Percentiles rank a stretch among this genome's conserved stretches.
Conservation (phyloP, 495 filamentous ascomycete genomes). For the Trichoderma gamsii region DNA sequence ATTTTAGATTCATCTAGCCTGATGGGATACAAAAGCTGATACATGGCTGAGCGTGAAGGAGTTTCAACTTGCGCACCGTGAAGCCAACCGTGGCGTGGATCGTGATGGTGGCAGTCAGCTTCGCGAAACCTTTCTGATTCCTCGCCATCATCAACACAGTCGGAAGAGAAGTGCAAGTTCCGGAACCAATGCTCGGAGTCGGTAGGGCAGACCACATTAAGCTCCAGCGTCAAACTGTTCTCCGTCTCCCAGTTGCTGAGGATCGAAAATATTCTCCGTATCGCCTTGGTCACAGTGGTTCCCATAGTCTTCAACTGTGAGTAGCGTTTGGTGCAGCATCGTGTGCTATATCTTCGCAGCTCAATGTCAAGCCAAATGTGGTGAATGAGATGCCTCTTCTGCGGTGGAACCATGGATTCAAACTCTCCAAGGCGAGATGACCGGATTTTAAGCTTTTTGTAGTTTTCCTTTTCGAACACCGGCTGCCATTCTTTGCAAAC, state of each 20-base stretch:
- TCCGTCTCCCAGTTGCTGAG: slow-evolving; percentile 17
- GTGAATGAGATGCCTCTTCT: neutral
- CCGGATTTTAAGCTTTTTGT: neutral
- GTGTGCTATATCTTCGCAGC: neutral
- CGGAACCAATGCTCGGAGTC: slow-evolving; percentile 24
- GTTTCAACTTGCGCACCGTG: neutral
- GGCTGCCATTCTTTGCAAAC: slow-evolving; percentile 20
- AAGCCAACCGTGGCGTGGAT: neutral
- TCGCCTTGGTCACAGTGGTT: neutral
- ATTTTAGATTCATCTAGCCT: neutral
- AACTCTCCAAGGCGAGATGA: neutral
- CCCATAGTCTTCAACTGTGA: neutral
- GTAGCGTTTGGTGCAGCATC: neutral
- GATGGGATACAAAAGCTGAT: neutral
- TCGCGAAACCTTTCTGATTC: neutral
- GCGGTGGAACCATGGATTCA: neutral
- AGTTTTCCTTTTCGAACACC: slow-evolving; percentile 8
- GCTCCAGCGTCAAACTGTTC: slow-evolving; percentile 19
- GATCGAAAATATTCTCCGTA: neutral
- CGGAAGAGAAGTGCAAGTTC: slow-evolving; percentile 20
- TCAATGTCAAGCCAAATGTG: neutral
- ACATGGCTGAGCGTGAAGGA: neutral
- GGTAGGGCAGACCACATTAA: slow-evolving; percentile 22
- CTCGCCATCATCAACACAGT: slow-evolving; percentile 15
- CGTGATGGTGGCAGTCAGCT: neutral